Evolutionary conservation across 108 stramenopile species (phyloP).

Genomic region (Chaetoceros tenuissimus): DNA sequence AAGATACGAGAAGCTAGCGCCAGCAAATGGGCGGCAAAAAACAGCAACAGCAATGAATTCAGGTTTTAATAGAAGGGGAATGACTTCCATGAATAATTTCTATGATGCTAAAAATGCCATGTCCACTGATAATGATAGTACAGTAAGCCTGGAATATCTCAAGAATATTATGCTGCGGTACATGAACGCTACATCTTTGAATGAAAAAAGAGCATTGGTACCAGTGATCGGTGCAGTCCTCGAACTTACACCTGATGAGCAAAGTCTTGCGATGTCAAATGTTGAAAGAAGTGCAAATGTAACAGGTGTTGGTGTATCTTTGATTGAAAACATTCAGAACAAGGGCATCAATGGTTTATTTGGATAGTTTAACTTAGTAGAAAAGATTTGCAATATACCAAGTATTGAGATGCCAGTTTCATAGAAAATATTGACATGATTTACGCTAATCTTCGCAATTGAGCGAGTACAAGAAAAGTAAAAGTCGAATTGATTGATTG

Average conservation of each 20-base stretch:
- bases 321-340: conserved; percentile 39
- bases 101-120: not conserved
- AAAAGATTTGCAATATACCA: too few species aligned
- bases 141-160: conserved; percentile 73
- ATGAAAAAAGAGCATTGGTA: conserved; percentile 61
- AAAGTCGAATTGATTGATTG: too few species aligned
- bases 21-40: conserved; percentile 9
- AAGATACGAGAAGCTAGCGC: conserved; percentile 53
- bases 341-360: not conserved
- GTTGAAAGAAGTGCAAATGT: conserved; percentile 48
- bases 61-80: not conserved
- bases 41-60: not conserved
- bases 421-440: too few species aligned
- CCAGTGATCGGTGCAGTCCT: conserved; percentile 79
- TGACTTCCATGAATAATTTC: not conserved
- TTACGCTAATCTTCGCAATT: too few species aligned
- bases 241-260: conserved; percentile 71
- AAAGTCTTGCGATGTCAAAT: conserved; percentile 36
- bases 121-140: conserved; percentile 25
- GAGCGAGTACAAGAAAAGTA: too few species aligned
- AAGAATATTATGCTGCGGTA: conserved; percentile 83
- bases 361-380: not conserved
- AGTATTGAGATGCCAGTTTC: too few species aligned
- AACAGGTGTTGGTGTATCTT: conserved; percentile 31
- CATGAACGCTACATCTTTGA: conserved; percentile 55